phyloP scores from a whole-genome alignment of 108 stramenopile species.

The Ochromonas danica region DNA sequence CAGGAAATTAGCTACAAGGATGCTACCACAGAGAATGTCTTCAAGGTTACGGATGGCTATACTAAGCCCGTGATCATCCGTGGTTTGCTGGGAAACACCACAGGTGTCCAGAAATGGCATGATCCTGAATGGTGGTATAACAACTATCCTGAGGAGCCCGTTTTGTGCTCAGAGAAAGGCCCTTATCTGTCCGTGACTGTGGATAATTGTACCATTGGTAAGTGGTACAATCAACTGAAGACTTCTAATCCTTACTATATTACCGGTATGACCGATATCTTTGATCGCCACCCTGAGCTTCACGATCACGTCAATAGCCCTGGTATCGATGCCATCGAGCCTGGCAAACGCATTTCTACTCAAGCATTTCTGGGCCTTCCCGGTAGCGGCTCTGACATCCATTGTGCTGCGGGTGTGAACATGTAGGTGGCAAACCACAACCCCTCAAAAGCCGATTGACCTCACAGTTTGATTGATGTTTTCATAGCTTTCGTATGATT shows the following conservation, averaged over 20 bases:
- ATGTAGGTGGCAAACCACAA: neutral
- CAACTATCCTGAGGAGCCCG: conserved; percentile 9
- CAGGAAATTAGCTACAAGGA: neutral
- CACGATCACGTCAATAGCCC: neutral
- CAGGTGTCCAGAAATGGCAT: conserved; percentile 12
- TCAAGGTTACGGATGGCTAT: neutral
- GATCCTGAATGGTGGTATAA: conserved; percentile 6
- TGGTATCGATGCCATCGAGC: neutral
- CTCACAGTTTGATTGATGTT: neutral
- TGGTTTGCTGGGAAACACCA: neutral
- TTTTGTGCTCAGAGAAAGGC: neutral
- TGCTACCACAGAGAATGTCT: neutral
- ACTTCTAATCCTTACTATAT: conserved; percentile 11
- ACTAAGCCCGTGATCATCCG: conserved; percentile 24
- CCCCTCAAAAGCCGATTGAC: neutral
- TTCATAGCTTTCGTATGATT: conserved; percentile 1
- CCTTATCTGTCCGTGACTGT: neutral
- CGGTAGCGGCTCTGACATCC: conserved; percentile 29
- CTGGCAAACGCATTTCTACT: neutral
- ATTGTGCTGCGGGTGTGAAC: conserved; percentile 20
- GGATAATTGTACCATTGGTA: conserved; percentile 12
- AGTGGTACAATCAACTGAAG: neutral
- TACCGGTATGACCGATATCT: conserved; percentile 1
- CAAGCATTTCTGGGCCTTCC: conserved; percentile 23
- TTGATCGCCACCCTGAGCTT: conserved; percentile 26